phyloP scores from a whole-genome alignment of 805 yeast species.

The Saturnispora ahearnii region DNA sequence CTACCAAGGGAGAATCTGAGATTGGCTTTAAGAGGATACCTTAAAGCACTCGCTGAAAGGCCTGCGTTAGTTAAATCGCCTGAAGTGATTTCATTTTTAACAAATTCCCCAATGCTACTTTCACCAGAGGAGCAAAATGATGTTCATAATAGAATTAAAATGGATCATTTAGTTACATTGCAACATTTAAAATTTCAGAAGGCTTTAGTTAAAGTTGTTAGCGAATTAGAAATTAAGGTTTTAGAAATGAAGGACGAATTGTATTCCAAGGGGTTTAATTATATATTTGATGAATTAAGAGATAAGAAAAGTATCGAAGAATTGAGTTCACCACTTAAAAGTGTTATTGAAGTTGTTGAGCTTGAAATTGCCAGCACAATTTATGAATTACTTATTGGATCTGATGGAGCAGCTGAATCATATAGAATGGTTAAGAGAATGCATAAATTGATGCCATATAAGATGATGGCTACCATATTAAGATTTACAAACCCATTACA shows the following conservation, averaged over 20 bases:
- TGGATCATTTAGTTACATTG: slow-evolving; percentile 49
- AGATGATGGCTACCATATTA: slow-evolving; percentile 64
- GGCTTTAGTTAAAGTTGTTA: slow-evolving; percentile 31
- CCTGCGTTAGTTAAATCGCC: slow-evolving; percentile 44
- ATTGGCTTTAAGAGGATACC: slow-evolving; percentile 60
- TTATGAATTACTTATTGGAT: slow-evolving; percentile 71
- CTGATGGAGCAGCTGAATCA: slow-evolving; percentile 71
- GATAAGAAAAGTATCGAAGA: slow-evolving; percentile 35
- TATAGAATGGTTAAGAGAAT: slow-evolving; percentile 61
- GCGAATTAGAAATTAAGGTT: slow-evolving; percentile 31
- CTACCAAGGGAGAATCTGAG: slow-evolving; percentile 60
- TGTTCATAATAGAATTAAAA: slow-evolving; percentile 43
- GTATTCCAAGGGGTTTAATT: slow-evolving; percentile 40
- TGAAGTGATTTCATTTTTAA: slow-evolving; percentile 46
- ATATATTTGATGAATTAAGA: slow-evolving; percentile 60
- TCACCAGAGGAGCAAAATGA: slow-evolving; percentile 43
- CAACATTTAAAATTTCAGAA: slow-evolving; percentile 68
- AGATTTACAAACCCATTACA: slow-evolving; percentile 82
- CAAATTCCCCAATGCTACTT: slow-evolving; percentile 32
- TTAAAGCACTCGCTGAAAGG: slow-evolving; percentile 23
- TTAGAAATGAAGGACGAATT: slow-evolving; percentile 30
- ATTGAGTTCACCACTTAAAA: slow-evolving; percentile 55
- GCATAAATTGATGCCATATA: slow-evolving; percentile 75
- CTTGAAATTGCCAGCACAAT: slow-evolving; percentile 78
- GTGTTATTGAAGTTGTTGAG: slow-evolving; percentile 74